Percentiles rank a stretch among this genome's conserved stretches.
These are phyloP conservation scores for Umbelopsis isabellina DNA, from an alignment of 192 early-diverging fungal genomes.

Conservation along the genomic window DNA sequence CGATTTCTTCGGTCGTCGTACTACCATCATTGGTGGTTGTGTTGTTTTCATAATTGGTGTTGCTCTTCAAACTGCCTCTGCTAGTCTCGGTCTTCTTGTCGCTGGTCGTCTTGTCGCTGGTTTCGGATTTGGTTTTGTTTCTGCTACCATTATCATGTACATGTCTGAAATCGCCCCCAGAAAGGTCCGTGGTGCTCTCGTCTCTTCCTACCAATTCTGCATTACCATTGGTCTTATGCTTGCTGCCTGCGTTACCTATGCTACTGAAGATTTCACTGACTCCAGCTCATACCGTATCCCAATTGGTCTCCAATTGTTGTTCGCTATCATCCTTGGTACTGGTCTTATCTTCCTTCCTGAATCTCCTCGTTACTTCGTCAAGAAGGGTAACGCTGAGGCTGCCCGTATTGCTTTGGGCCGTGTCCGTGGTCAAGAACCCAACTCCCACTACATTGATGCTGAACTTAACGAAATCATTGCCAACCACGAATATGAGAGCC, in stretches of 20 bases:
- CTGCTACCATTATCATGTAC: constrained; percentile 32
- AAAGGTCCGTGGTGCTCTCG: constrained; percentile 75
- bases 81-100: constrained; percentile 47
- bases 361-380: constrained; percentile 82
- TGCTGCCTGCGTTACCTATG: constrained; percentile 41
- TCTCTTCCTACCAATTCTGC: constrained; percentile 83
- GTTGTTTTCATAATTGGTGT: constrained; percentile 59
- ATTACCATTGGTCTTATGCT: constrained; percentile 82
- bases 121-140: constrained; percentile 54
- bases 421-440: constrained; percentile 17
- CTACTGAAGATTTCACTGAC: not conserved
- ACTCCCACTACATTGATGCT: constrained; percentile 43
- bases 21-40: constrained; percentile 50
- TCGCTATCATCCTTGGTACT: constrained; percentile 68
- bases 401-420: constrained; percentile 58
- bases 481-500: constrained; percentile 46
- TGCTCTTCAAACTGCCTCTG: constrained; percentile 55
- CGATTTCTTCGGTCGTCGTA: constrained; percentile 48
- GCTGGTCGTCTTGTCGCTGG: constrained; percentile 57
- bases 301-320: constrained; percentile 80
- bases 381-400: constrained; percentile 60
- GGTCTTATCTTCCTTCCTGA: constrained; percentile 78
- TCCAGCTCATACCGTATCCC: constrained; percentile 58
- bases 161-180: constrained; percentile 81
- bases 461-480: constrained; percentile 71